Evolutionary conservation across 345 rosid species (phyloP), one percentile per base, ranked within the genome.

Genomic region (Hibiscus tridactylites): DNA sequence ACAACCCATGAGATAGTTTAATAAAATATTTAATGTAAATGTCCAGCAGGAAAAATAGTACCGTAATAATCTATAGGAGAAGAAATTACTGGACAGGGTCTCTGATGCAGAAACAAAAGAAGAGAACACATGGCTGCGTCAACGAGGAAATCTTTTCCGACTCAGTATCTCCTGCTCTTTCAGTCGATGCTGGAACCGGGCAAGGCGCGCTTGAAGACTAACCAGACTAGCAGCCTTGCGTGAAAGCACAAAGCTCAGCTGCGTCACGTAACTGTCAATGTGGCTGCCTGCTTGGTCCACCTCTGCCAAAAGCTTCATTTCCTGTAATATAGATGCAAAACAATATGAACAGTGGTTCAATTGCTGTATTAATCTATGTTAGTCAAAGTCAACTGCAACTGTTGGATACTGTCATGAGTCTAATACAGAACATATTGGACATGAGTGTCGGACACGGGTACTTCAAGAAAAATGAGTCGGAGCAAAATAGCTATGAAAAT

Each of bases 271-370:
- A 80, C 81, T 90, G 84, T 95, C 99, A 35, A 95, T 95, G 64
- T 81, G 92, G 83, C 99, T 95, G 72, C 97, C 99, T 10, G 99
- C 96, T 74, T 87, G 92, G 65, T 95, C 99, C 71, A 92, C 97
- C 73, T 92, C 97, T 1, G 92, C 96, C 85, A 92, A 70, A 61
- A 95, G 79, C 85, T 92, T 95, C 97, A 92, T 95, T 88, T 95
- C 97, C 99, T 95, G 81, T 54, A 28, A 44, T 17, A 37, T 24
- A 21, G 28, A 28, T 0, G 9, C 54, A 26, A 71, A 13, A 46
- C 24, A 15, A 26, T 17, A 59, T 60, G 9, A 71, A 13, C 46
- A 61, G 28, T n/a, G 4, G 15, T 49, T 49, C 28, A 13, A 66
- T 47, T 26, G 21, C 10, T 26, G 33, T 26, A 11, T 26, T 24